phyloP scores from a whole-genome alignment of 108 stramenopile genomes.

The Chaetoceros muelleri region DNA sequence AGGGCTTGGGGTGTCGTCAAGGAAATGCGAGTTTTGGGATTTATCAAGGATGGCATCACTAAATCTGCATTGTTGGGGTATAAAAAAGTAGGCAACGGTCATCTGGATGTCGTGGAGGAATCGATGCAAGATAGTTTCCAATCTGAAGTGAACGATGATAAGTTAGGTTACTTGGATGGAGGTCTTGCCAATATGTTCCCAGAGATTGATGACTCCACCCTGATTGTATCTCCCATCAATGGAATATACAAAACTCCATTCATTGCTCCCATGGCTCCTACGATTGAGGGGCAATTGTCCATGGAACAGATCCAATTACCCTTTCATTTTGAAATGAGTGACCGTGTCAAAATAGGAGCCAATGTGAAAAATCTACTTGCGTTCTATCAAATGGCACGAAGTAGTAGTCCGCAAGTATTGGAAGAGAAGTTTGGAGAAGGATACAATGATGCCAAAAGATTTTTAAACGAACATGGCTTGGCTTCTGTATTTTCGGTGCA shows the following conservation, averaged over 20 bases:
- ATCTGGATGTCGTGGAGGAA: not conserved
- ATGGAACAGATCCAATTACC: slow-evolving; percentile 13
- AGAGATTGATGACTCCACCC: slow-evolving; percentile 35
- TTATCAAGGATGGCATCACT: slow-evolving; percentile 30
- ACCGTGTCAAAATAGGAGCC: slow-evolving; percentile 6
- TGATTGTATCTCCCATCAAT: slow-evolving; percentile 43
- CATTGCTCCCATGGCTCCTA: slow-evolving; percentile 27
- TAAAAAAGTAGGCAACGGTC: not conserved
- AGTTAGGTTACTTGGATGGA: slow-evolving; percentile 43
- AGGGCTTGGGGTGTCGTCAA: slow-evolving; percentile 21
- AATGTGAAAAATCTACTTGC: slow-evolving; percentile 20
- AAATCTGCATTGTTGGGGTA: slow-evolving; percentile 1
- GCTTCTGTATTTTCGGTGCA: slow-evolving; percentile 5
- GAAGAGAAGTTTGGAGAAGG: slow-evolving; percentile 23
- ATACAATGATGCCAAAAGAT: slow-evolving; percentile 32
- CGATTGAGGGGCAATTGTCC: not conserved
- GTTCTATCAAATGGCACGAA: slow-evolving; percentile 22
- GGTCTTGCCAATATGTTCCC: slow-evolving; percentile 55
- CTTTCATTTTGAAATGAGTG: slow-evolving; percentile 16
- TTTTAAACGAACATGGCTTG: slow-evolving; percentile 8
- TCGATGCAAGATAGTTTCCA: slow-evolving; percentile 4
- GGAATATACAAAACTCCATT: slow-evolving; percentile 29
- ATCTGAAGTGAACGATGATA: not conserved
- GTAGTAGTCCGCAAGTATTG: not conserved
- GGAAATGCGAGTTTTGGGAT: slow-evolving; percentile 29